phyloP scores from a whole-genome alignment of 805 yeast genomes.

The Cyberlindnera mississippiensis region DNA sequence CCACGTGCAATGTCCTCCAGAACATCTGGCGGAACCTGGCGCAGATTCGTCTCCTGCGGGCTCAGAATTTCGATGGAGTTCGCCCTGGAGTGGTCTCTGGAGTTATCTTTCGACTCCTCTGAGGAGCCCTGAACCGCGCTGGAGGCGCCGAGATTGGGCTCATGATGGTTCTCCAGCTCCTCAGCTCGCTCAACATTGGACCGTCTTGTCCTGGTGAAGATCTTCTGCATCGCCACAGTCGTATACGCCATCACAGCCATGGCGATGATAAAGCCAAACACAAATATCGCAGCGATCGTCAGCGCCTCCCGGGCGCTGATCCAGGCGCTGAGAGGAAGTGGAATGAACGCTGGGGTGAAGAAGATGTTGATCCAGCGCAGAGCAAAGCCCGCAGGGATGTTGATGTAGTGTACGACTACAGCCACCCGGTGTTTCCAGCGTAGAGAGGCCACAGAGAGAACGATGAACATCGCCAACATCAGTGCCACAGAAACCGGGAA shows the following conservation, averaged over 20 bases:
- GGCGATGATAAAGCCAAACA: slow-evolving; percentile 57
- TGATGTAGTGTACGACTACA: slow-evolving; percentile 32
- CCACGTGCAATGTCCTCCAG: slow-evolving; percentile 23
- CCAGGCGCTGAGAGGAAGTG: slow-evolving; percentile 62
- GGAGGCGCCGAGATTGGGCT: slow-evolving; percentile 12
- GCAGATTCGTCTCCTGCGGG: not conserved
- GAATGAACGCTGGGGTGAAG: slow-evolving; percentile 74
- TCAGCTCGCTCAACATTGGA: slow-evolving; percentile 29
- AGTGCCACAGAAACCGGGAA: slow-evolving; percentile 73
- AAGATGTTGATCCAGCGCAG: slow-evolving; percentile 75
- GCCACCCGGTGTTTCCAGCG: slow-evolving; percentile 34
- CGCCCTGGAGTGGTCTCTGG: slow-evolving; percentile 4
- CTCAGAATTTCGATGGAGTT: slow-evolving; percentile 6
- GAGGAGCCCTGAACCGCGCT: too few relatives aligned
- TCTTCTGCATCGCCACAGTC: slow-evolving; percentile 38
- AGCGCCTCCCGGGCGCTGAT: slow-evolving; percentile 66
- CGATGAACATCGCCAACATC: slow-evolving; percentile 54
- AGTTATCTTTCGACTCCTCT: slow-evolving; percentile 4
- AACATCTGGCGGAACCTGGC: slow-evolving; percentile 15
- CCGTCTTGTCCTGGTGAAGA: slow-evolving; percentile 20
- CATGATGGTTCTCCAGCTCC: slow-evolving; percentile 20
- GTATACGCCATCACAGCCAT: slow-evolving; percentile 46
- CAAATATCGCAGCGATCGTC: slow-evolving; percentile 70
- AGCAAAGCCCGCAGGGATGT: slow-evolving; percentile 65
- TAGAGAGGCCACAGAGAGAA: slow-evolving; percentile 38